Evolutionary conservation across 345 rosid genomes (phyloP).

Genomic region (Acer negundo): DNA sequence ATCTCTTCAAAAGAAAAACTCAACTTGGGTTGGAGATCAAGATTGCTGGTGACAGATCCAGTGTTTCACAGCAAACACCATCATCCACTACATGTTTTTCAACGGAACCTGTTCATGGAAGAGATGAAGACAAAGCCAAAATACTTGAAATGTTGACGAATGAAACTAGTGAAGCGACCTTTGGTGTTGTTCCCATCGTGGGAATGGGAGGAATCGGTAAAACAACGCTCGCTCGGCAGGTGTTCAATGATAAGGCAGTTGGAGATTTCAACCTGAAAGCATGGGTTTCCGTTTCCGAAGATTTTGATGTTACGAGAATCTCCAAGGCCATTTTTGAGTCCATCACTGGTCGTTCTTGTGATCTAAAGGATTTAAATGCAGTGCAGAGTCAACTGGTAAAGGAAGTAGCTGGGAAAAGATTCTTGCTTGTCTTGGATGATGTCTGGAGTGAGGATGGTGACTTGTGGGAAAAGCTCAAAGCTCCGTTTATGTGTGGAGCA

Average conservation of each 20-base stretch:
- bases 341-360: neutral
- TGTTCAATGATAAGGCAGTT: constrained; percentile 7
- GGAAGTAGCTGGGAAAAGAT: constrained; percentile 1
- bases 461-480: constrained; percentile 15
- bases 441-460: constrained; percentile 21
- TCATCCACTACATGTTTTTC: neutral
- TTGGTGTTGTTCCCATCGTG: constrained; percentile 17
- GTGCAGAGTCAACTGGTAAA: constrained; percentile 3
- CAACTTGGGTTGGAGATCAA: too few species aligned
- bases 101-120: neutral
- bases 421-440: constrained; percentile 29
- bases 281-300: constrained; percentile 27
- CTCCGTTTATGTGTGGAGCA: constrained; percentile 2
- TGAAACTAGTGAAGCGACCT: neutral
- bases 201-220: constrained; percentile 31
- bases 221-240: constrained; percentile 22
- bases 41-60: too few species aligned
- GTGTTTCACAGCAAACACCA: neutral
- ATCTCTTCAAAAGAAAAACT: too few species aligned
- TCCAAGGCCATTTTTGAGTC: constrained; percentile 20
- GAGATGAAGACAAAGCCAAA: neutral
- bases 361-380: neutral
- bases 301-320: constrained; percentile 19
- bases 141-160: neutral
- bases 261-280: constrained; percentile 11